These are phyloP conservation scores for Solanum bulbocastanum DNA, from an alignment of 257 asterid species.

Conservation along the genomic window DNA sequence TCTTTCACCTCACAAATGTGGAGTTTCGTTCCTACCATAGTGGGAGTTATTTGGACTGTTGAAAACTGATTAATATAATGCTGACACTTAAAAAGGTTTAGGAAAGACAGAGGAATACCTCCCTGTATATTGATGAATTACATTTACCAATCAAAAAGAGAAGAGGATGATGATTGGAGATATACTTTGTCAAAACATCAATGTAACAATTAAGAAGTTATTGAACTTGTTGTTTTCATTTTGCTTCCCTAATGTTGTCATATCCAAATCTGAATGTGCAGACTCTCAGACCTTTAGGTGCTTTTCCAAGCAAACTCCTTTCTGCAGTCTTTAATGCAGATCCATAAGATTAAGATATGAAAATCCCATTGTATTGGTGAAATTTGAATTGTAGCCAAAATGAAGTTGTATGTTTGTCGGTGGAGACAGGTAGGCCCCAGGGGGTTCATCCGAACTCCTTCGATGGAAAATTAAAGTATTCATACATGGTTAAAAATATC, in stretches of 20 bases:
- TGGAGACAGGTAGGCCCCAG: neutral
- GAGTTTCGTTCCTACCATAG: neutral
- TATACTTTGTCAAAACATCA: neutral
- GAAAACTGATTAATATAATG: neutral
- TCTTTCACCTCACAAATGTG: neutral
- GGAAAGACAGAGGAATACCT: neutral
- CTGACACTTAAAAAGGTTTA: neutral
- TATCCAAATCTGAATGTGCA: neutral
- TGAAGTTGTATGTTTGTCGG: neutral
- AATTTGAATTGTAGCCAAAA: neutral
- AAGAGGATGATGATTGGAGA: neutral
- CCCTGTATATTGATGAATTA: neutral
- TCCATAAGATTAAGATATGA: neutral
- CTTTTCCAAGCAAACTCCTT: neutral
- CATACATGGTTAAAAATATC: neutral
- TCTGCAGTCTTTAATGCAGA: neutral
- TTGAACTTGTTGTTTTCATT: neutral
- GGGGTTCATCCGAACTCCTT: neutral
- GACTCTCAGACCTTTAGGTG: neutral
- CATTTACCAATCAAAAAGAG: neutral
- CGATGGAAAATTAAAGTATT: neutral
- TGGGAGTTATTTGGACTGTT: neutral
- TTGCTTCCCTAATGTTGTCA: conserved; percentile 1
- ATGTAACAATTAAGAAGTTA: neutral
- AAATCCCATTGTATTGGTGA: neutral